phyloP scores from a whole-genome alignment of 495 filamentous ascomycete genomes.

The Penicillium waksmanii region DNA sequence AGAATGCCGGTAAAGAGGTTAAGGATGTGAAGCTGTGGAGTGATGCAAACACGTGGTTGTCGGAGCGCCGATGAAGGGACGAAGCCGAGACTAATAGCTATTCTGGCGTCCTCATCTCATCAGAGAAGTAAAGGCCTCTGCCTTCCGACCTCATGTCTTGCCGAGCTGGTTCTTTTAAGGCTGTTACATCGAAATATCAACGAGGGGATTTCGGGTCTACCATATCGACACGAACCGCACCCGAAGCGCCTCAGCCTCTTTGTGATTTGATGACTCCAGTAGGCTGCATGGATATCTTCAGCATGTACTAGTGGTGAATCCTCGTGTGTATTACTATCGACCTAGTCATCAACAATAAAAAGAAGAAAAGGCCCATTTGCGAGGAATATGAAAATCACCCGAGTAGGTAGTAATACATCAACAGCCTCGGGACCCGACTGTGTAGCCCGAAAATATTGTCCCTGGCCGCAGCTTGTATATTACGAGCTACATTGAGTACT shows the following conservation, averaged over 20 bases:
- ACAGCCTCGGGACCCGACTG: too few species aligned
- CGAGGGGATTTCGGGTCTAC: conserved; percentile 19
- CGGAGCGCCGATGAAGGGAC: conserved; percentile 46
- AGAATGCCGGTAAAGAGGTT: conserved; percentile 65
- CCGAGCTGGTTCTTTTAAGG: not conserved
- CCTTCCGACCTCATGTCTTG: too few species aligned
- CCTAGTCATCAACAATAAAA: conserved; percentile 23
- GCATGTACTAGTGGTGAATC: conserved; percentile 13
- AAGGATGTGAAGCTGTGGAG: conserved; percentile 65
- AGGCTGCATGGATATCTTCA: conserved; percentile 12
- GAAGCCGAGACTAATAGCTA: conserved; percentile 1
- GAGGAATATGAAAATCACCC: not conserved
- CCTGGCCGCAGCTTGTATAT: too few species aligned
- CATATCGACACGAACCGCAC: conserved; percentile 14
- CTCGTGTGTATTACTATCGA: conserved; percentile 34
- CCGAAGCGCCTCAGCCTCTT: conserved; percentile 6
- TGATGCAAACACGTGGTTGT: conserved; percentile 68
- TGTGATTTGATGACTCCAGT: conserved; percentile 1
- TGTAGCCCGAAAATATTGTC: too few species aligned
- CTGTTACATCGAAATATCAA: conserved; percentile 21
- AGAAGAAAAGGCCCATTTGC: conserved; percentile 13
- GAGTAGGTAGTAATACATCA: not conserved
- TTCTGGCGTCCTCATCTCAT: too few species aligned
- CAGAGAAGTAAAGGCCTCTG: too few species aligned
- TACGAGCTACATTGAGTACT: too few species aligned